Conservation (phyloP, 1,139 yeast species). For the Trichomonascaceae sp. region DNA sequence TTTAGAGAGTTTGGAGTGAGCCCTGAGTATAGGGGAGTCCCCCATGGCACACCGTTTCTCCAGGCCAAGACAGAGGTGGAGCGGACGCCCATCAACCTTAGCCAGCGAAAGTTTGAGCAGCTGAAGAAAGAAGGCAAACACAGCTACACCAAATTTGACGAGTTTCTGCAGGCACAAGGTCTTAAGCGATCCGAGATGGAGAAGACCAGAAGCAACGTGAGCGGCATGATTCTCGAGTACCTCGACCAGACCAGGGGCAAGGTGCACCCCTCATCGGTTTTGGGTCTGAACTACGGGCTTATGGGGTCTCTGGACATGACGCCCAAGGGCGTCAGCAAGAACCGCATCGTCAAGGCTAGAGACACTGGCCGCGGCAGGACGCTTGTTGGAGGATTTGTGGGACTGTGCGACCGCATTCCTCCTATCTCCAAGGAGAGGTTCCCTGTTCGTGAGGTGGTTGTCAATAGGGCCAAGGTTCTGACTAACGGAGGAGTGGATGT, state of each 20-base stretch:
- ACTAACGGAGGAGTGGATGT: background rate
- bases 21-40: background rate
- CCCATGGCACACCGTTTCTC: background rate
- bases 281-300: background rate
- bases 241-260: background rate
- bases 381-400: background rate
- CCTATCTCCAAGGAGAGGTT: background rate
- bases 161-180: background rate
- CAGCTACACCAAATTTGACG: background rate
- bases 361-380: background rate
- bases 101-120: background rate
- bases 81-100: background rate
- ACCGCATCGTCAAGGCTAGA: background rate
- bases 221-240: background rate
- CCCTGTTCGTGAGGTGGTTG: background rate
- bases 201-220: background rate
- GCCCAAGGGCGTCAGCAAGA: background rate
- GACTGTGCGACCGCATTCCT: background rate
- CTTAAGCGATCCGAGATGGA: background rate
- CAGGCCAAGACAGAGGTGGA: background rate
- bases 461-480: background rate
- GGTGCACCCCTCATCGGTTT: background rate
- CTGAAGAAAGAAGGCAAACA: background rate
- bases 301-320: background rate
- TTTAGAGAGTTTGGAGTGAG: slow-evolving; percentile 37